Base-by-base conservation (phyloP, 345 rosid genomes). In the Raphanus raphanistrum region DNA sequence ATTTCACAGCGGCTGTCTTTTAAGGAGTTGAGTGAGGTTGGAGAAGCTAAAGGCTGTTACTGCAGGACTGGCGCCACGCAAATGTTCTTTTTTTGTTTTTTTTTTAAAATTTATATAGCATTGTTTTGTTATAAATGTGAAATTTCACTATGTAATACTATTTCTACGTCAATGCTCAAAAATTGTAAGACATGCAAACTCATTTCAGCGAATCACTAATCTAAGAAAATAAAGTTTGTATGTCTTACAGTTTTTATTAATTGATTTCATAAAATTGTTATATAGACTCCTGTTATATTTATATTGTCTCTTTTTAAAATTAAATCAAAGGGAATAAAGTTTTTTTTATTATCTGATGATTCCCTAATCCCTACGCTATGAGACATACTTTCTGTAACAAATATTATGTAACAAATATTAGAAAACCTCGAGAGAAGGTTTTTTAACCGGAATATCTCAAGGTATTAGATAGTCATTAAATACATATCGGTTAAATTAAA, bases 1-100 rank as follows among this genome's bases (percentile, higher is more conserved):
- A n/a, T n/a, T n/a, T n/a, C n/a, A n/a, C 26, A 58, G 57, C 59
- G 59, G 76, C 61, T 2, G 55, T 50, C 55, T 50, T 50, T 57
- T 9, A 63, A 70, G 71, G 66, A 71, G 62, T 21, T 71, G n/a
- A n/a, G n/a, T 65, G 77, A 71, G 59, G 13, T 78, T 72, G 41
- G 26, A 58, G 63, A 72, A 33, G 73, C 75, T 5, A 62, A 29
- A 17, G 3, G 26, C 31, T 2, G 64, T 60, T 60, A 28, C 17
- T 60, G 43, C 70, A 6, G 28, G 21, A 66, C 33, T 66, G 63
- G 50, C 16, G 67, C 25, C 67, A 45, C 29, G 27, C 29, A 8
- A 9, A 54, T 74, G 38, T 4, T 8, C 21, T 21, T 21, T 21
- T 21, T 21, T 21, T 21, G 21, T 15, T 66, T 66, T 1, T 66